Percentiles rank a stretch among this genome's conserved stretches.
Conservation (phyloP, 2,329 filamentous ascomycete genomes). For the Myotisia sp. region DNA sequence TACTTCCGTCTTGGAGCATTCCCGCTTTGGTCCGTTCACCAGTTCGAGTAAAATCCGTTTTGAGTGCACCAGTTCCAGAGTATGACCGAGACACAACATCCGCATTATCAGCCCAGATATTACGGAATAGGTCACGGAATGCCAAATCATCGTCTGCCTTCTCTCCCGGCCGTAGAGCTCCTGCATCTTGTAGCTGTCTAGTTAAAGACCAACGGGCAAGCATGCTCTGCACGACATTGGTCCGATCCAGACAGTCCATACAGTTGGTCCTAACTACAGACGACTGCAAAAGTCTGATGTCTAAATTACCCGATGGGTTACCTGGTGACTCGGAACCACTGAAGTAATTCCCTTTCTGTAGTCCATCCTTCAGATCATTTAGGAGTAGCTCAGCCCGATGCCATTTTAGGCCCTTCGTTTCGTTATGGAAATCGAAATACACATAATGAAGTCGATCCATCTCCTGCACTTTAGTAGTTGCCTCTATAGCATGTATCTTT, state of each 20-base stretch:
- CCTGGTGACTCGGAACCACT: slow-evolving; percentile 75
- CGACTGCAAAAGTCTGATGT: slow-evolving; percentile 66
- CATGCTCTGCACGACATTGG: slow-evolving; percentile 97
- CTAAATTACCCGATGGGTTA: slow-evolving; percentile 53
- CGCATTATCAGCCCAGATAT: slow-evolving; percentile 96
- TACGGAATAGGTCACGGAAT: slow-evolving; percentile 88
- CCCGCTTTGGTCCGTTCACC: slow-evolving; percentile 77
- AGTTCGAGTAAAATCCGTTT: slow-evolving; percentile 94
- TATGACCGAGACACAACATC: slow-evolving; percentile 88
- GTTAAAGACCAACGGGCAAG: slow-evolving; percentile 79
- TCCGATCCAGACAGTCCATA: slow-evolving; percentile 97
- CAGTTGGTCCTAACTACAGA: slow-evolving; percentile 94
- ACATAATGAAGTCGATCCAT: slow-evolving; percentile 86
- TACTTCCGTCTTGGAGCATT: slow-evolving; percentile 70
- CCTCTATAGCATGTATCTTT: slow-evolving; percentile 67
- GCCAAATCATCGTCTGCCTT: slow-evolving; percentile 63
- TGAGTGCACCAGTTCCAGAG: slow-evolving; percentile 89
- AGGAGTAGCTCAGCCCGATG: slow-evolving; percentile 78
- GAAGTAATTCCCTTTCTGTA: slow-evolving; percentile 79
- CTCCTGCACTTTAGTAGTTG: slow-evolving; percentile 42
- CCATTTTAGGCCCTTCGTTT: slow-evolving; percentile 91
- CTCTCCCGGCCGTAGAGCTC: slow-evolving; percentile 61
- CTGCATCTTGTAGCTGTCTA: slow-evolving; percentile 73
- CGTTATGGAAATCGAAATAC: slow-evolving; percentile 97
- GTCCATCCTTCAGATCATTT: slow-evolving; percentile 61